Base-by-base conservation (phyloP, 2,329 filamentous ascomycete genomes). In the Boeremia exigua region DNA sequence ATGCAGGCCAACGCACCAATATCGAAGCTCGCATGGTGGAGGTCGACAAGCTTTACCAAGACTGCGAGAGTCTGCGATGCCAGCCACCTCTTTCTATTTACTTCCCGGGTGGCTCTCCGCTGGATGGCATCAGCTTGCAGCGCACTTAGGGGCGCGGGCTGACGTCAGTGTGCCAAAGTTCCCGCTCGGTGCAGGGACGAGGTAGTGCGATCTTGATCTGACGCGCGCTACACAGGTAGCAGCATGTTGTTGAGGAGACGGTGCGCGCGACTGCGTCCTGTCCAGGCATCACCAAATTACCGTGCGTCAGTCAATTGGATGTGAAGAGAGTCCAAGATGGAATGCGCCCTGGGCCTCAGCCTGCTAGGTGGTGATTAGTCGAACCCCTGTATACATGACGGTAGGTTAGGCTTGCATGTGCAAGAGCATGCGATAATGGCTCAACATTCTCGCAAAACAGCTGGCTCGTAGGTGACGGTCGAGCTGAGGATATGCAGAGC, bases 81-180 rank as follows among this genome's bases (percentile, higher is more conserved):
- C 23, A 54, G 49, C 17, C 40, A 48, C 30, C 17, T 40, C 15
- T 25, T 48, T 29, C 50, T 45, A 37, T 15, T 53, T 19, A 11
- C 27, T 40, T 15, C 28, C 38, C 40, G 44, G 33, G n/a, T 29
- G 36, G 38, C 40, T 25, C 40, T 42, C 45, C 42, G 43, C 14
- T 48, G 50, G 52, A 43, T 25, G 38, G n/a, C 54, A 54, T 54
- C 47, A 57, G 25, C 42, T 40, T 52, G 45, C 55, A 58, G 50
- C 40, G 34, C 14, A 28, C 14, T 25, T 37, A 48, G 38, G 38
- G 45, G 50, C 44, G 62, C 57, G 40, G 33, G 42, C 43, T 65
- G 62, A 65, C 62, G 60, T 65, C 62, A 62, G 54, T 47, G 23
- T 47, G 27, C 34, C 19, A 38, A 34, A 30, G 12, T 28, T 48